Conservation (phyloP, 306 rosid genomes). For the Prunus kanzakura region DNA sequence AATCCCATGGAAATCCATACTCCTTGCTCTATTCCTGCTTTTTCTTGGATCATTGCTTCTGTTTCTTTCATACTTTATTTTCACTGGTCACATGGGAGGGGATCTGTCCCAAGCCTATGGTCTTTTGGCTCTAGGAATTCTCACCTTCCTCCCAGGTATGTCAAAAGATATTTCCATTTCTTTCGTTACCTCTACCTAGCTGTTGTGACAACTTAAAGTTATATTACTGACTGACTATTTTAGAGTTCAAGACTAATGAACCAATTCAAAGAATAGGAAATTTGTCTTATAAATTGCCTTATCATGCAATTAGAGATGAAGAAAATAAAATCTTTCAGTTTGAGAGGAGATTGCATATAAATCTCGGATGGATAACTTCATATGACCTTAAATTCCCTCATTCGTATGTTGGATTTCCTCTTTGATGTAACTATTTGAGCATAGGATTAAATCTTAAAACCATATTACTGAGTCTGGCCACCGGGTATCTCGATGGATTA, state of each 20-base stretch:
- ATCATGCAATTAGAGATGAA: not conserved
- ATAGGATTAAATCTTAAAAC: not conserved
- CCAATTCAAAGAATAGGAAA: not conserved
- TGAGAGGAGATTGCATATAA: not conserved
- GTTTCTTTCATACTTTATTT: conserved; percentile 77
- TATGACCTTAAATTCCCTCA: not conserved
- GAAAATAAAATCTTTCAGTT: not conserved
- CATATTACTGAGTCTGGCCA: not conserved
- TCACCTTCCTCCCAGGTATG: conserved; percentile 94
- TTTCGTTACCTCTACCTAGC: not conserved
- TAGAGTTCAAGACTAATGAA: not conserved
- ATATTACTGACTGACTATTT: not conserved
- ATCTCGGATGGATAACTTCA: not conserved
- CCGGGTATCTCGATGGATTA: not conserved
- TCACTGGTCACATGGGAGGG: conserved; percentile 94
- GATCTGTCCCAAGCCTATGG: conserved; percentile 89
- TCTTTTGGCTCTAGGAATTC: conserved; percentile 75
- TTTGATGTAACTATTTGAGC: not conserved
- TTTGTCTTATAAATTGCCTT: not conserved
- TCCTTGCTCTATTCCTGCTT: conserved; percentile 76
- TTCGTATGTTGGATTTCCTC: not conserved
- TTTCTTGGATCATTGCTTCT: conserved; percentile 70
- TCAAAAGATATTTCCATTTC: conserved; percentile 8
- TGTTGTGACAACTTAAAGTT: not conserved
- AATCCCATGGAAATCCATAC: conserved; percentile 95